Evolutionary conservation across 202 grass and related monocot genomes (phyloP).

Genomic region (Bolboschoenoplectus hybrid): DNA sequence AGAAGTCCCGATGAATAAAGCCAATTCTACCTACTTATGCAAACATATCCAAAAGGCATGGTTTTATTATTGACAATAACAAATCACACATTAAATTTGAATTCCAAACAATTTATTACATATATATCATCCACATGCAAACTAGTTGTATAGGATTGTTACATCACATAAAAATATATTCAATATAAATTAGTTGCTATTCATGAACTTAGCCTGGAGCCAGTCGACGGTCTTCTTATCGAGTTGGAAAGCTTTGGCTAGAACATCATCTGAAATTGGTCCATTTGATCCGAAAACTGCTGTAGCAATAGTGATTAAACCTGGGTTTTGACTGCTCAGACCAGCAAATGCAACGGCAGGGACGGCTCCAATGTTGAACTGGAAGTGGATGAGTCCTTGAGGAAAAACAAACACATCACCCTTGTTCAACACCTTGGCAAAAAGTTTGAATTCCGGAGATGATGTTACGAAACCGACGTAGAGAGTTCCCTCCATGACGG

Average conservation of each 20-base stretch:
- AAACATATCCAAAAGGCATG: too few relatives aligned
- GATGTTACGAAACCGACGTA: slow-evolving; percentile 48
- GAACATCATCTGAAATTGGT: slow-evolving; percentile 29
- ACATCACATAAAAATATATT: too few relatives aligned
- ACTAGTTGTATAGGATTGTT: neutral
- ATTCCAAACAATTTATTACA: too few relatives aligned
- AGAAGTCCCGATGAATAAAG: too few relatives aligned
- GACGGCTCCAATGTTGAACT: slow-evolving; percentile 52
- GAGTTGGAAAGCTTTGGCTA: slow-evolving; percentile 38
- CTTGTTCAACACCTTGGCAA: slow-evolving; percentile 35
- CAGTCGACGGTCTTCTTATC: slow-evolving; percentile 32
- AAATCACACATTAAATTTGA: too few relatives aligned
- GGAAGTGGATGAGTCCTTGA: slow-evolving; percentile 75
- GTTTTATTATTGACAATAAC: too few relatives aligned
- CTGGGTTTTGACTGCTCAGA: slow-evolving; percentile 64
- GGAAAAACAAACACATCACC: slow-evolving; percentile 49
- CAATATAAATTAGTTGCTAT: neutral
- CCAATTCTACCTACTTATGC: too few relatives aligned
- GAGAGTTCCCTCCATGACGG: slow-evolving; percentile 53
- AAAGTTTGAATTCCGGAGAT: slow-evolving; percentile 33
- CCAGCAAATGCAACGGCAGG: slow-evolving; percentile 52
- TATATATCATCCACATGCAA: neutral
- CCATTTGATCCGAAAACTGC: slow-evolving; percentile 39
- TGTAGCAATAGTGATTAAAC: slow-evolving; percentile 15
- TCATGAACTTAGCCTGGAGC: slow-evolving; percentile 11